Evolutionary conservation across 345 rosid genomes (phyloP).

Genomic region (Rhodomyrtus tomentosa): DNA sequence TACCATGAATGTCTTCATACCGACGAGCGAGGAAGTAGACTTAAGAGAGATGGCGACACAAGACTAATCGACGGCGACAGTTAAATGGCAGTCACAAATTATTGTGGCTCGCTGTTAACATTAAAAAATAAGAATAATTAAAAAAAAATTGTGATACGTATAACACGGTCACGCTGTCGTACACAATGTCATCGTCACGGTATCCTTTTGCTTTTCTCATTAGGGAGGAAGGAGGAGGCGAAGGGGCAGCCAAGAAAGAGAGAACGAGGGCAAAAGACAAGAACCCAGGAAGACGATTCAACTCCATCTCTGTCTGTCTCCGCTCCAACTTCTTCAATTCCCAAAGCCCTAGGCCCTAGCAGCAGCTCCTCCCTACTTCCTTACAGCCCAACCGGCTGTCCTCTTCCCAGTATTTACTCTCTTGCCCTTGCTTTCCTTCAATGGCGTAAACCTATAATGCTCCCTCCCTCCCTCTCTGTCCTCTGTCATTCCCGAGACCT

Average conservation of each 20-base stretch:
- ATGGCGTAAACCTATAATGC: constrained; percentile 18
- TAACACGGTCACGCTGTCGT: too few relatives aligned
- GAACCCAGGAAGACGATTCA: not conserved
- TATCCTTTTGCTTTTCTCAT: too few relatives aligned
- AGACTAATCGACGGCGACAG: too few relatives aligned
- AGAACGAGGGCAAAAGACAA: not conserved
- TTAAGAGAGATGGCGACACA: too few relatives aligned
- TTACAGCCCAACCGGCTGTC: constrained; percentile 33
- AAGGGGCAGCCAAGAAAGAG: not conserved
- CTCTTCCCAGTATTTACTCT: not conserved
- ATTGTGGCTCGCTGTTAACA: too few relatives aligned
- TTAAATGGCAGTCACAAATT: too few relatives aligned
- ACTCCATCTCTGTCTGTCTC: not conserved
- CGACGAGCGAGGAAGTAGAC: not conserved
- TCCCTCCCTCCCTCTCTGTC: not conserved
- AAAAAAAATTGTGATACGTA: too few relatives aligned
- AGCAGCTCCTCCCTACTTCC: constrained; percentile 1
- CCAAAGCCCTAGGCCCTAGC: not conserved
- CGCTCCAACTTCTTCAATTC: not conserved
- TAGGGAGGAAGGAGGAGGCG: not conserved
- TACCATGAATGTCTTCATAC: not conserved
- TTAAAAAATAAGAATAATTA: too few relatives aligned
- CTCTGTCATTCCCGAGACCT: constrained; percentile 49
- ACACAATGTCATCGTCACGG: too few relatives aligned
- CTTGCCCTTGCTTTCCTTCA: constrained; percentile 19